Percentiles rank a stretch among this genome's conserved stretches.
These are phyloP conservation scores for Penicillium sp. DNA, from an alignment of 2,329 filamentous ascomycete genomes.

Conservation along the genomic window DNA sequence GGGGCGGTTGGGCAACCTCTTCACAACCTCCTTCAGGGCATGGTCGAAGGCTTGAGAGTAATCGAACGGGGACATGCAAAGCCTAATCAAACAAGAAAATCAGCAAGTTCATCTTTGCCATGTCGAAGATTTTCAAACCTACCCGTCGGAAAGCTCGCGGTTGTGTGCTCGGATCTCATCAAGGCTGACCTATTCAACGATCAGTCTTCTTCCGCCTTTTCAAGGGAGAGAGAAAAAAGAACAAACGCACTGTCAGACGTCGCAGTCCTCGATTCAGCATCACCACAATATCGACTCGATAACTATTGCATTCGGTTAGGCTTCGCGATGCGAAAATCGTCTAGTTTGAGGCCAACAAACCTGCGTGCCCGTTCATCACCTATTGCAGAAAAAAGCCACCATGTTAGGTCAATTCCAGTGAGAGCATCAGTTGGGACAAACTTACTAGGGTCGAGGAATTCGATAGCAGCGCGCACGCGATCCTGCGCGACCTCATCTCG, in stretches of 20 bases:
- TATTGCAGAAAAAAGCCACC: constrained; percentile 38
- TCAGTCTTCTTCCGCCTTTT: constrained; percentile 22
- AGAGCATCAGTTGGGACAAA: constrained; percentile 18
- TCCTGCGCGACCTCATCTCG: constrained; percentile 84
- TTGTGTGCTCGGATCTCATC: constrained; percentile 92
- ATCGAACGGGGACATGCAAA: constrained; percentile 87
- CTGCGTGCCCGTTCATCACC: constrained; percentile 64
- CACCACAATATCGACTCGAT: constrained; percentile 84
- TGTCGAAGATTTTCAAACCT: constrained; percentile 17
- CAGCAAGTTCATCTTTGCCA: background rate
- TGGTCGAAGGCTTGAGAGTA: constrained; percentile 86
- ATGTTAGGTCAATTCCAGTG: constrained; percentile 19
- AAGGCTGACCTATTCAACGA: constrained; percentile 67
- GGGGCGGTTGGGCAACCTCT: constrained; percentile 76
- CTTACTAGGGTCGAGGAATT: constrained; percentile 93
- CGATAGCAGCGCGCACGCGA: constrained; percentile 83
- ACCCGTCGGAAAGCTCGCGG: constrained; percentile 76
- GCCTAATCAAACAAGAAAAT: constrained; percentile 37
- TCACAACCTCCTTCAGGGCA: constrained; percentile 86
- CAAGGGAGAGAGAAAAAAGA: constrained; percentile 2
- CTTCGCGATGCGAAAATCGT: background rate
- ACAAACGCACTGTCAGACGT: constrained; percentile 59
- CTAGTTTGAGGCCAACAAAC: constrained; percentile 39
- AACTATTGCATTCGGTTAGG: constrained; percentile 64
- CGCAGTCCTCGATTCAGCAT: constrained; percentile 69